phyloP scores from a whole-genome alignment of 148 eudicot species.

The Rhododendron molle region DNA sequence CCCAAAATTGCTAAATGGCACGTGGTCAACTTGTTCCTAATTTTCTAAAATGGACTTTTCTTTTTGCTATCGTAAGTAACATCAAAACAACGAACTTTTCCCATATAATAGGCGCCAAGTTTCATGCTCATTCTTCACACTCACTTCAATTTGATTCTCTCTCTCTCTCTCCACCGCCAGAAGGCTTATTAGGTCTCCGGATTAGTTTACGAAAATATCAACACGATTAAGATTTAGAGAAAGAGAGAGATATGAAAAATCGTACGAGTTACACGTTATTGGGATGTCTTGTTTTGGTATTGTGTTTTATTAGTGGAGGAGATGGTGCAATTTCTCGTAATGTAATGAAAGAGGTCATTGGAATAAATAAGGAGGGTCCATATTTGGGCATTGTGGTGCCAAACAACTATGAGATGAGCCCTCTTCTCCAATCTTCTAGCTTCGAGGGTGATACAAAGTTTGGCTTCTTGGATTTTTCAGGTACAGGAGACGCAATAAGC shows the following conservation, averaged over 20 bases:
- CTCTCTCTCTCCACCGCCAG: no score
- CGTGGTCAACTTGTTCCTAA: no score
- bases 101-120: no score
- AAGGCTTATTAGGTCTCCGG: no score
- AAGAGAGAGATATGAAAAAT: background rate
- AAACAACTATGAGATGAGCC: constrained; percentile 27
- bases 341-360: constrained; percentile 5
- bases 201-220: background rate
- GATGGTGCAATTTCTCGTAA: constrained; percentile 13
- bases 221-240: background rate
- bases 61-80: no score
- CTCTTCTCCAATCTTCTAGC: constrained; percentile 36
- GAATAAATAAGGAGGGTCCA: constrained; percentile 25
- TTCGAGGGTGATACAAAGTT: constrained; percentile 13
- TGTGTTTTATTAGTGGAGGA: constrained; percentile 3
- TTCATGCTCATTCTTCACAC: no score
- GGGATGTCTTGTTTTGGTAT: constrained; percentile 16
- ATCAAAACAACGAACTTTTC: no score
- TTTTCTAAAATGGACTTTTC: no score
- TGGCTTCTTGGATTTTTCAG: constrained; percentile 27
- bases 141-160: no score
- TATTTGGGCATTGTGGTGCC: constrained; percentile 34
- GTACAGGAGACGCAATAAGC: background rate
- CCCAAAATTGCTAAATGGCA: no score
- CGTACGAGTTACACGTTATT: background rate